Evolutionary conservation across 2,329 filamentous ascomycete genomes (phyloP).

Genomic region (Mycocentrospora acerina): DNA sequence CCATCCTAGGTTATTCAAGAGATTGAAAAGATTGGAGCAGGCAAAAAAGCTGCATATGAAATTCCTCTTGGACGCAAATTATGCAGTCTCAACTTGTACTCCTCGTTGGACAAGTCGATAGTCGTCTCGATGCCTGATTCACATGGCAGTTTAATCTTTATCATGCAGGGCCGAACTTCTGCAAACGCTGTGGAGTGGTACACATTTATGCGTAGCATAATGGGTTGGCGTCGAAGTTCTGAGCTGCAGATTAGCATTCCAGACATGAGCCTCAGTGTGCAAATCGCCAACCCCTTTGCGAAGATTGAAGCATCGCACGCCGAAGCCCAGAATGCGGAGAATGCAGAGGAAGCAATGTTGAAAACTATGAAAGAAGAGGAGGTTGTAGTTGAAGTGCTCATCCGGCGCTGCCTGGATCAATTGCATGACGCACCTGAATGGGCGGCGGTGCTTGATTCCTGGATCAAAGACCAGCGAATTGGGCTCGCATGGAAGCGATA

Average conservation of each 20-base stretch:
- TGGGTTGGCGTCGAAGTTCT: constrained; percentile 60
- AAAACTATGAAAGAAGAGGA: constrained; percentile 54
- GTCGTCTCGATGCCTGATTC: constrained; percentile 61
- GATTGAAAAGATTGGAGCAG: constrained; percentile 54
- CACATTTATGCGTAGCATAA: constrained; percentile 61
- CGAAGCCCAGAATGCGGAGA: constrained; percentile 45
- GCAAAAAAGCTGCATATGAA: constrained; percentile 58
- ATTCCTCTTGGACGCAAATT: constrained; percentile 57
- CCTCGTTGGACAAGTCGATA: constrained; percentile 66
- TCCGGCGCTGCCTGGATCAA: constrained; percentile 61
- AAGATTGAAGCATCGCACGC: constrained; percentile 50
- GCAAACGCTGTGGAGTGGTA: constrained; percentile 69
- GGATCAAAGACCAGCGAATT: constrained; percentile 60
- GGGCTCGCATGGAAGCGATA: constrained; percentile 70
- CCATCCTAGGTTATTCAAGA: constrained; percentile 57
- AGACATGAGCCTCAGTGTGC: constrained; percentile 61
- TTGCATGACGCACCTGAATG: constrained; percentile 60
- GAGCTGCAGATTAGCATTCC: constrained; percentile 64
- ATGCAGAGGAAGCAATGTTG: constrained; percentile 49
- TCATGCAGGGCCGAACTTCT: constrained; percentile 62
- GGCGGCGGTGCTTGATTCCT: constrained; percentile 59
- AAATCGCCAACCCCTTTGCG: constrained; percentile 62
- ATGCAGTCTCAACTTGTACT: constrained; percentile 64
- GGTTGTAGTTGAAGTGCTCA: constrained; percentile 58
- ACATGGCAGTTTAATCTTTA: constrained; percentile 58